Evolutionary conservation across 1,284 basidiomycete species (phyloP).

Genomic region (Sporisorium sorghi): DNA sequence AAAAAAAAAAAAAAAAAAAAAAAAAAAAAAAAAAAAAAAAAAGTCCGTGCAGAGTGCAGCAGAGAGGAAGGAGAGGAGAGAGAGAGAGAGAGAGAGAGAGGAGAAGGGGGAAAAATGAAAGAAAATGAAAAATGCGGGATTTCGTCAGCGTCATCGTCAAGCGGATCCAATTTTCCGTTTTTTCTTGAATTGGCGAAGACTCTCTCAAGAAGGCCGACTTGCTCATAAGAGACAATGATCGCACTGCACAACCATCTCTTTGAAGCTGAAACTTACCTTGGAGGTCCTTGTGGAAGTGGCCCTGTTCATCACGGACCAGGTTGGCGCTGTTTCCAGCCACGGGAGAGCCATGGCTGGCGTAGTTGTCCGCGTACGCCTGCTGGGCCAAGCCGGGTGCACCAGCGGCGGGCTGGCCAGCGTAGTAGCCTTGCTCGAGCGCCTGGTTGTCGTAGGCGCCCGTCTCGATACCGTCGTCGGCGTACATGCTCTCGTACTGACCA

Average conservation of each 20-base stretch:
- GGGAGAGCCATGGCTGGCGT: constrained; percentile 30
- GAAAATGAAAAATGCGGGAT: constrained; percentile 6
- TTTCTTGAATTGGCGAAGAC: not conserved
- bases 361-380: constrained; percentile 18
- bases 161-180: not conserved
- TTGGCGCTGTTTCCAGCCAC: constrained; percentile 31
- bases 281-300: constrained; percentile 47
- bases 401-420: constrained; percentile 24
- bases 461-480: constrained; percentile 40
- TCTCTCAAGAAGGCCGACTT: no score
- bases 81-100: not conserved
- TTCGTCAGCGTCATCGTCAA: constrained; percentile 4
- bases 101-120: no score
- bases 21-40: no score
- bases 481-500: constrained; percentile 57
- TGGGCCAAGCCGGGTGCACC: constrained; percentile 13
- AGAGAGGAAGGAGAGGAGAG: not conserved
- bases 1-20: no score
- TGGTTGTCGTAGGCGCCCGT: constrained; percentile 42
- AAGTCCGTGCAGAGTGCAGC: no score
- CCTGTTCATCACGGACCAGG: constrained; percentile 42
- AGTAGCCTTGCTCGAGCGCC: constrained; percentile 36
- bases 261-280: constrained; percentile 36
- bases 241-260: not conserved
- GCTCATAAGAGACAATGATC: not conserved